phyloP scores from a whole-genome alignment of 306 rosid species.

The Fragaria ananassa region DNA sequence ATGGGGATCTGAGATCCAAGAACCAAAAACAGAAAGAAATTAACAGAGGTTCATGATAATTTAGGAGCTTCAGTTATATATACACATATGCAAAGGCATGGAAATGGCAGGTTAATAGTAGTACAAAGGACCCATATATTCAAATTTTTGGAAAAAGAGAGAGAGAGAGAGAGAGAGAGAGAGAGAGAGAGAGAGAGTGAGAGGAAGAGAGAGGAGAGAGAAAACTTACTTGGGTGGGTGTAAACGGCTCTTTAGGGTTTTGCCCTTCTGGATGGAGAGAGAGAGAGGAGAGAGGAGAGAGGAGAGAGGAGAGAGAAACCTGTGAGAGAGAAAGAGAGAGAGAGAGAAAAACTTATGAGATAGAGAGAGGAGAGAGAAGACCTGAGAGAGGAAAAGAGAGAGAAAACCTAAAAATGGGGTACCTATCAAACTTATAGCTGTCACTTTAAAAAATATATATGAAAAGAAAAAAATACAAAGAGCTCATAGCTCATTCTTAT shows the following conservation, averaged over 20 bases:
- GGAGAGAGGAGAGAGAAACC: constrained; percentile 35
- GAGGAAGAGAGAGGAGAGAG: constrained; percentile 45
- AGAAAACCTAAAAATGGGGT: constrained; percentile 37
- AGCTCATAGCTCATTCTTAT: neutral
- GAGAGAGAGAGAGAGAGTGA: constrained; percentile 22
- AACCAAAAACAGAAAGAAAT: neutral
- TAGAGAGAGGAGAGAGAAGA: constrained; percentile 24
- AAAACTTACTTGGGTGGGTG: constrained; percentile 97
- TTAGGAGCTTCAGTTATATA: constrained; percentile 15
- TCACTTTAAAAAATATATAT: constrained; percentile 30
- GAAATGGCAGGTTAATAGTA: constrained; percentile 55
- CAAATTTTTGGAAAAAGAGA: constrained; percentile 47
- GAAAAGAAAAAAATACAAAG: neutral
- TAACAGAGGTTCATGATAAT: neutral
- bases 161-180: neutral
- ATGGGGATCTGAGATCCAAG: constrained; percentile 33
- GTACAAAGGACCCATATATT: constrained; percentile 83
- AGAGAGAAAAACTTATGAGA: constrained; percentile 14
- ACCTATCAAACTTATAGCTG: constrained; percentile 32
- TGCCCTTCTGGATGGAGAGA: constrained; percentile 95
- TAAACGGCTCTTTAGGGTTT: constrained; percentile 99
- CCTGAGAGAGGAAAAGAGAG: constrained; percentile 22
- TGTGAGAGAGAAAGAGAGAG: constrained; percentile 43
- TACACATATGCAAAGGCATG: constrained; percentile 33
- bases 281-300: constrained; percentile 33